Conservation (phyloP, 164 flowering plant species). For the Litsea cubeba region DNA sequence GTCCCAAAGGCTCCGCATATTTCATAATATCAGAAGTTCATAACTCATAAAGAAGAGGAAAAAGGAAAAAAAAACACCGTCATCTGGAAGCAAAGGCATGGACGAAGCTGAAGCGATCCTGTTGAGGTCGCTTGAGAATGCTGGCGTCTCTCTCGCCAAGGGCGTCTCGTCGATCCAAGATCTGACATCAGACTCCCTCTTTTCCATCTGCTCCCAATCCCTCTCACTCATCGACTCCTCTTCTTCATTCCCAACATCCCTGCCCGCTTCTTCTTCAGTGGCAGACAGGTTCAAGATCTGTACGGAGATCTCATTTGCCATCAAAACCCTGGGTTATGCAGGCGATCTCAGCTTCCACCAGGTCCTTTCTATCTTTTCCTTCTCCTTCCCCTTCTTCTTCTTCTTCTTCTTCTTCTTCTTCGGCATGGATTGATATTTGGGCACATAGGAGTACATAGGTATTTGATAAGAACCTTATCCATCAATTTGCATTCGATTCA, state of each 20-base stretch:
- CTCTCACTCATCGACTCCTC: constrained; percentile 30
- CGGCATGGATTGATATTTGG: too few species aligned
- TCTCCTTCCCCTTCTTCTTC: background rate
- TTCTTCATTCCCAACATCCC: constrained; percentile 29
- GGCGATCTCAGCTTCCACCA: constrained; percentile 64
- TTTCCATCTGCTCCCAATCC: constrained; percentile 56
- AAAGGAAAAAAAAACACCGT: background rate
- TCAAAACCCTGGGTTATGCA: constrained; percentile 47
- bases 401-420: background rate
- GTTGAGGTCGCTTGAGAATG: constrained; percentile 36
- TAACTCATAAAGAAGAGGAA: too few species aligned
- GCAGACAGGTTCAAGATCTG: constrained; percentile 54
- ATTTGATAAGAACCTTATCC: too few species aligned
- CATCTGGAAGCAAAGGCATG: constrained; percentile 24
- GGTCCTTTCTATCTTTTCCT: constrained; percentile 27
- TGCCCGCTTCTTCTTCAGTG: constrained; percentile 35
- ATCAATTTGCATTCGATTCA: background rate
- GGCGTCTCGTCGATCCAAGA: constrained; percentile 39
- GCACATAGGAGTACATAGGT: background rate
- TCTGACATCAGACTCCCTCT: constrained; percentile 34
- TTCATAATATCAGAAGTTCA: too few species aligned
- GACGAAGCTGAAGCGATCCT: constrained; percentile 60
- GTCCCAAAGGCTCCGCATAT: too few species aligned
- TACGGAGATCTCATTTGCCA: constrained; percentile 45
- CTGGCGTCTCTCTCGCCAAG: constrained; percentile 45